Conservation (phyloP, 805 yeast genomes). For the Cyberlindnera euphorbiiphila region DNA sequence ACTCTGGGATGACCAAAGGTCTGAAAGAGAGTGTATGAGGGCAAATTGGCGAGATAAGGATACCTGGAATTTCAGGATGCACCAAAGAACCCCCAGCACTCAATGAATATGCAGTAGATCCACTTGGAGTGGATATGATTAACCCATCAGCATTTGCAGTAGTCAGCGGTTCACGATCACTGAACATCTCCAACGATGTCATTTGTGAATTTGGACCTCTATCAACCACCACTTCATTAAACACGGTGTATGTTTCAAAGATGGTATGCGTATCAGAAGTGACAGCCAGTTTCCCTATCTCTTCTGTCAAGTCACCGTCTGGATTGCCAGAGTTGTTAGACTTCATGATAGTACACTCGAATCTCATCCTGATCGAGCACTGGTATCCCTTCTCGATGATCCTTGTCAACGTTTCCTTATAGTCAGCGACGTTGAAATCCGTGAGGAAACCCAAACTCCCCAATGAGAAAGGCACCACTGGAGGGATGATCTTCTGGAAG, state of each 20-base stretch:
- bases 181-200: conserved; percentile 47
- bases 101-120: conserved; percentile 56
- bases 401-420: conserved; percentile 32
- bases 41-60: conserved; percentile 53
- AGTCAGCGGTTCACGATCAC: conserved; percentile 47
- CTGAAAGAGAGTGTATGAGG: conserved; percentile 51
- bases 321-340: conserved; percentile 16
- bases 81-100: conserved; percentile 53
- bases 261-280: conserved; percentile 30
- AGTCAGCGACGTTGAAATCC: conserved; percentile 46
- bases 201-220: conserved; percentile 50
- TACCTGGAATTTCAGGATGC: conserved; percentile 52
- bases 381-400: conserved; percentile 42
- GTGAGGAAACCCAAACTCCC: conserved; percentile 64
- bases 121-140: conserved; percentile 63
- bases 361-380: conserved; percentile 46
- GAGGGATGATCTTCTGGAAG: conserved; percentile 59
- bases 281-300: conserved; percentile 23
- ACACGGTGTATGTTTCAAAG: conserved; percentile 34
- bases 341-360: conserved; percentile 46
- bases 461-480: conserved; percentile 58
- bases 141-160: conserved; percentile 67
- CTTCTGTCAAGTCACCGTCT: conserved; percentile 22
- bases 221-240: conserved; percentile 50
- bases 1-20: conserved; percentile 47